Evolutionary conservation across 2,329 filamentous ascomycete genomes (phyloP), one percentile per base, ranked within the genome.

Genomic region (Erysiphe pulchra): DNA sequence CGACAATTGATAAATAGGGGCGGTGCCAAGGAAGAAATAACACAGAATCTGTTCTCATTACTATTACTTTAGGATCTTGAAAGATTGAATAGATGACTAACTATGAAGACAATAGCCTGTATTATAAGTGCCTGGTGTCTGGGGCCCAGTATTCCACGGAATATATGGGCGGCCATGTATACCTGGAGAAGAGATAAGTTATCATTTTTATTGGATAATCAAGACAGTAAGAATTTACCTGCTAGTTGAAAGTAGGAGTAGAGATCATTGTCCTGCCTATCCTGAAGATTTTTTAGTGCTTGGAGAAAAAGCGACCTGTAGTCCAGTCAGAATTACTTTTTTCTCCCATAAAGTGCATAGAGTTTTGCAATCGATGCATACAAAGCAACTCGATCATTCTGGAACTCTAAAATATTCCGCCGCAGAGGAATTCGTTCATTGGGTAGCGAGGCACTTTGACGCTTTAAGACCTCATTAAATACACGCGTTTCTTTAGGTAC

Each of bases 1-100:
- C 71, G 47, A 62, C 73, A 6, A 74, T 60, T 8, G 65, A 59
- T 38, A 72, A 53, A 48, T 69, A 74, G 3, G 69, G 65, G 6
- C 70, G 66, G 55, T 76, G 71, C 71, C 69, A 75, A 16, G 49
- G 50, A n/a, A 53, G 34, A 43, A 57, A 57, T 5, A 57, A 46
- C 18, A 53, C 47, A n/a, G 53, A 54, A 24, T 47, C 51, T 51
- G n/a, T 40, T 17, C 1, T 20, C 2, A 18, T 46, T 32, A 50
- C 38, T 43, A 44, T 43, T 24, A 12, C 16, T 20, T 30, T 39
- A 28, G 20, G 38, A 8, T 17, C 10, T 8, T 37, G 34, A 18
- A 18, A 11, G 36, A 31, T 20, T 10, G 2, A 16, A 18, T 36
- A 13, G 34, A 17, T 44, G 10, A 28, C 47, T 47, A 41, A 52